phyloP scores from a whole-genome alignment of 2,329 filamentous ascomycete genomes.

The Fusarium avenaceum region DNA sequence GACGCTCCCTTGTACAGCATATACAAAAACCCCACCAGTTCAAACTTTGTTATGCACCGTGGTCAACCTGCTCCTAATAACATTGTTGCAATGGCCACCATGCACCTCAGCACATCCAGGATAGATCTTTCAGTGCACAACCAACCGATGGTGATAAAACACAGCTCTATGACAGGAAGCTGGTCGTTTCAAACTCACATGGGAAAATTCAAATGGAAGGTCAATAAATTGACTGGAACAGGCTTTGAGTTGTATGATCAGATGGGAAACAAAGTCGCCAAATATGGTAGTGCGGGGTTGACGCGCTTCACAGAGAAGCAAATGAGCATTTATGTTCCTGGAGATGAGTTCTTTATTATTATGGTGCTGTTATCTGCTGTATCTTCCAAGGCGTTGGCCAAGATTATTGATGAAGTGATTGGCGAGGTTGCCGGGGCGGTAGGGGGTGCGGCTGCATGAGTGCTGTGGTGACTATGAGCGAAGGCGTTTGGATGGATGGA shows the following conservation, averaged over 20 bases:
- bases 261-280: slow-evolving; percentile 36
- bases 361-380: slow-evolving; percentile 43
- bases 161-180: slow-evolving; percentile 31
- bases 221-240: slow-evolving; percentile 32
- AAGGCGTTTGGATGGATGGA: not conserved
- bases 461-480: not conserved
- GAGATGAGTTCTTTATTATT: slow-evolving; percentile 43
- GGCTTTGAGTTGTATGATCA: slow-evolving; percentile 38
- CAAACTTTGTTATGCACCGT: slow-evolving; percentile 35
- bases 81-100: slow-evolving; percentile 35
- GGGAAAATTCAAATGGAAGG: slow-evolving; percentile 50
- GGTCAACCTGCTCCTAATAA: slow-evolving; percentile 30
- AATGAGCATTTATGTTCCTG: slow-evolving; percentile 36
- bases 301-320: slow-evolving; percentile 35
- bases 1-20: slow-evolving; percentile 41
- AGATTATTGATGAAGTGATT: slow-evolving; percentile 23
- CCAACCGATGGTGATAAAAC: slow-evolving; percentile 40
- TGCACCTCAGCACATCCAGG: slow-evolving; percentile 37
- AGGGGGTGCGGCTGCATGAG: not conserved
- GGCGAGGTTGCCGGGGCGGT: slow-evolving; percentile 17
- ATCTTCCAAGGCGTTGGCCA: slow-evolving; percentile 24
- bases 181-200: slow-evolving; percentile 35
- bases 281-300: slow-evolving; percentile 36
- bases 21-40: slow-evolving; percentile 19
- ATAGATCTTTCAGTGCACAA: slow-evolving; percentile 39